phyloP scores from a whole-genome alignment of 2,329 filamentous ascomycete species.

The Aspergillus costaricaensis region DNA sequence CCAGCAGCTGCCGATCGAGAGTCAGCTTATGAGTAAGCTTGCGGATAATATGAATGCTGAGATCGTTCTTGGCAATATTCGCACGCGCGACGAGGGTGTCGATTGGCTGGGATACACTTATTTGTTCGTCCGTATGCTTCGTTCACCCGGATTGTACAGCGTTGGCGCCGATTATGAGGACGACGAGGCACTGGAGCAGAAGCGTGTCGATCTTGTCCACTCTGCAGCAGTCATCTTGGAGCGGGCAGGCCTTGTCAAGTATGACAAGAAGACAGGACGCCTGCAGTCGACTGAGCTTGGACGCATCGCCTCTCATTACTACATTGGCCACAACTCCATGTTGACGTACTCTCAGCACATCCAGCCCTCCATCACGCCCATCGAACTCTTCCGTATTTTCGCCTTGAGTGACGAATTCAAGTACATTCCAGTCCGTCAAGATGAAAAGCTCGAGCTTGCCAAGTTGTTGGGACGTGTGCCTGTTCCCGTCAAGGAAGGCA shows the following conservation, averaged over 20 bases:
- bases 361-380: conserved; percentile 86
- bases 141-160: conserved; percentile 91
- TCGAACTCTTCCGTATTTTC: conserved; percentile 96
- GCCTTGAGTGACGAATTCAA: conserved; percentile 97
- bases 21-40: conserved; percentile 87
- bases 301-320: conserved; percentile 95
- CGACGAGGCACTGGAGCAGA: conserved; percentile 88
- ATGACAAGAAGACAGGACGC: conserved; percentile 89
- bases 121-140: conserved; percentile 94
- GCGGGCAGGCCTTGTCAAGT: conserved; percentile 86
- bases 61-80: conserved; percentile 89
- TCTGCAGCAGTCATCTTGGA: conserved; percentile 86
- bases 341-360: conserved; percentile 94
- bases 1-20: conserved; percentile 95
- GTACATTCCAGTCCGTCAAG: conserved; percentile 95
- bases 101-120: conserved; percentile 99
- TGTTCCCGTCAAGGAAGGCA: conserved; percentile 94
- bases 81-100: conserved; percentile 91
- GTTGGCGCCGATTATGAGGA: conserved; percentile 95
- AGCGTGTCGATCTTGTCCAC: conserved; percentile 94
- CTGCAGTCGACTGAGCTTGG: conserved; percentile 91
- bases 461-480: conserved; percentile 88
- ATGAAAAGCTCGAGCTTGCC: conserved; percentile 94
- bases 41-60: conserved; percentile 97
- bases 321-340: conserved; percentile 96